Percentiles rank a stretch among this genome's conserved stretches.
Conservation (phyloP, 2,329 filamentous ascomycete genomes). For the Ceratocystis alfenasii region DNA sequence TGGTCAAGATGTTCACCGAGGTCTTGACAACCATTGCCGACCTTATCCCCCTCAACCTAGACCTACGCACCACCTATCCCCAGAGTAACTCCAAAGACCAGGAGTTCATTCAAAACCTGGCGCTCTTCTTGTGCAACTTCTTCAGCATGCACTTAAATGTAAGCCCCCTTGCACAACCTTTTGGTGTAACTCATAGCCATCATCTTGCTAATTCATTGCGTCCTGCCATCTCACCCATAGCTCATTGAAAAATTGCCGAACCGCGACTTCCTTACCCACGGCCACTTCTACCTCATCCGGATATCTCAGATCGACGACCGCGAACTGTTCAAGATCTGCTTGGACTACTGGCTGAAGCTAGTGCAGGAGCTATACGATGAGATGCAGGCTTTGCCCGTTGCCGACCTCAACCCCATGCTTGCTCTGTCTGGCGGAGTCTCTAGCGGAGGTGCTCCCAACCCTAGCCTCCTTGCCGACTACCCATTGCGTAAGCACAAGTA, state of each 20-base stretch:
- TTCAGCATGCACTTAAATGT: conserved; percentile 86
- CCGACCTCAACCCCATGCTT: conserved; percentile 78
- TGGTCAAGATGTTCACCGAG: conserved; percentile 97
- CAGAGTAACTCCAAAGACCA: conserved; percentile 87
- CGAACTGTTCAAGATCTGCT: conserved; percentile 98
- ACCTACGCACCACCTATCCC: conserved; percentile 82
- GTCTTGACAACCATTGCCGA: conserved; percentile 83
- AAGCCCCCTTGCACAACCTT: conserved; percentile 27
- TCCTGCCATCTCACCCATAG: conserved; percentile 32
- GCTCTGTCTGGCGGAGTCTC: conserved; percentile 60
- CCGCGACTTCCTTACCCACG: conserved; percentile 85
- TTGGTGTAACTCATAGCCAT: not conserved
- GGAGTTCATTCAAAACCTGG: conserved; percentile 94
- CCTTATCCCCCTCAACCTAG: conserved; percentile 81
- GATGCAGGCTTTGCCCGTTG: conserved; percentile 92
- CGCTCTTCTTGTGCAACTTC: conserved; percentile 92
- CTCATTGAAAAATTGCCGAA: conserved; percentile 94
- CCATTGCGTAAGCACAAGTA: conserved; percentile 97
- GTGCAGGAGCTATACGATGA: conserved; percentile 98
- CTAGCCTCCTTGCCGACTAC: conserved; percentile 73
- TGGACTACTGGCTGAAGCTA: conserved; percentile 98
- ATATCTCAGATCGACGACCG: conserved; percentile 98
- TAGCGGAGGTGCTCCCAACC: conserved; percentile 74
- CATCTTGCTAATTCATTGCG: no score
- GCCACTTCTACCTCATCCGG: conserved; percentile 94